Conservation (phyloP, 805 yeast species). For the Deakozyma indianensis region DNA sequence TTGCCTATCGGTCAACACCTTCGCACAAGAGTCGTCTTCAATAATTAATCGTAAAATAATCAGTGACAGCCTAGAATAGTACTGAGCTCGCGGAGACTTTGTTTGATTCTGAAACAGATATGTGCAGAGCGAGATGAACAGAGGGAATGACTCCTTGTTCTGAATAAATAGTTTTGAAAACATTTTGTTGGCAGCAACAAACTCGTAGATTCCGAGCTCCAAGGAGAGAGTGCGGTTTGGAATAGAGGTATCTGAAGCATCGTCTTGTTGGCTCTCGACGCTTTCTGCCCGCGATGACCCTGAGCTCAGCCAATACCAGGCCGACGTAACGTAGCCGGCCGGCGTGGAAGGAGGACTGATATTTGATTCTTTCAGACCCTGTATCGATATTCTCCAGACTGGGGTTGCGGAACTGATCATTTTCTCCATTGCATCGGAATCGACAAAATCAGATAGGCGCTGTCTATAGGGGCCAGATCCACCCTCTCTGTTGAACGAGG, state of each 20-base stretch:
- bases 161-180: slow-evolving; percentile 19
- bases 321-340: slow-evolving; percentile 1
- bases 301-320: slow-evolving; percentile 5
- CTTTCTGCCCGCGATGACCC: not conserved
- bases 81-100: slow-evolving; percentile 12
- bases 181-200: slow-evolving; percentile 21
- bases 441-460: slow-evolving; percentile 25
- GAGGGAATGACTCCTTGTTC: slow-evolving; percentile 15
- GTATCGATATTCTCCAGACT: slow-evolving; percentile 9
- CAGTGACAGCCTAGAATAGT: slow-evolving; percentile 19
- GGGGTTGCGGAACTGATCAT: slow-evolving; percentile 17
- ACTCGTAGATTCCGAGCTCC: slow-evolving; percentile 20
- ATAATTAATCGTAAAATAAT: slow-evolving; percentile 19
- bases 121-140: slow-evolving; percentile 18
- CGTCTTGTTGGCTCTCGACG: no score
- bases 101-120: slow-evolving; percentile 18
- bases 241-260: not conserved
- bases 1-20: slow-evolving; percentile 5
- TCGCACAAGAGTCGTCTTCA: slow-evolving; percentile 13
- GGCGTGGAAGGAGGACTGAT: not conserved
- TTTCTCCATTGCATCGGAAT: slow-evolving; percentile 21
- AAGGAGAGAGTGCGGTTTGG: slow-evolving; percentile 11
- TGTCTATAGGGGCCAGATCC: slow-evolving; percentile 23
- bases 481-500: slow-evolving; percentile 23
- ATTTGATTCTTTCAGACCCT: not conserved